Conservation (phyloP, 116 monocot genomes). For the Cymodocea nodosa region DNA sequence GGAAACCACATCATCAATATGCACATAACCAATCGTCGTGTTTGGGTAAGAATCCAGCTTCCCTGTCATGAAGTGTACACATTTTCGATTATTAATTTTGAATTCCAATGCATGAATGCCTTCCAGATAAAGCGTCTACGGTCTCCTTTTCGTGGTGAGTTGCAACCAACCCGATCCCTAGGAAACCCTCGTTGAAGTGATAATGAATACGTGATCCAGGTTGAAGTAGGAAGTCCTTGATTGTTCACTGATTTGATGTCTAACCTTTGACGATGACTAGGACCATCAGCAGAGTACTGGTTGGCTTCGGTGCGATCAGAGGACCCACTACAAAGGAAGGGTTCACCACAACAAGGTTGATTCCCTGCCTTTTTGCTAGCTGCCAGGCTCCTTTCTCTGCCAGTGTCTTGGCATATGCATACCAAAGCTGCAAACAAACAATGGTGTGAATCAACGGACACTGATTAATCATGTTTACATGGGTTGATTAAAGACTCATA, state of each 20-base stretch:
- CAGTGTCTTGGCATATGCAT: conserved; percentile 72
- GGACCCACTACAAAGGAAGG: conserved; percentile 80
- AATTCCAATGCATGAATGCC: no score
- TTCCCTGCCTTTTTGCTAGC: conserved; percentile 23
- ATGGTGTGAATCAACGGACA: no score
- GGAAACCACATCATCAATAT: conserved; percentile 65
- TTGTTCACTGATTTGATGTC: no score
- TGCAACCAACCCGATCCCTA: no score
- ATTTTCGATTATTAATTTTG: no score
- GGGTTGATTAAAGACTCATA: background rate
- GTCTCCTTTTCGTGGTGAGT: no score
- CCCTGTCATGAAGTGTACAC: conserved; percentile 21
- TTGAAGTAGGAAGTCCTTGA: no score
- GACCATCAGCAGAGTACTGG: conserved; percentile 45
- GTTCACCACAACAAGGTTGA: conserved; percentile 68
- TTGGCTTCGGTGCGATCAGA: conserved; percentile 43
- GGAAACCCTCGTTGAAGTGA: no score
- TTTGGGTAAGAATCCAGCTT: conserved; percentile 38
- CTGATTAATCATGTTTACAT: no score
- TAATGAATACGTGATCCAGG: no score
- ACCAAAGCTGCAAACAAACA: conserved; percentile 39
- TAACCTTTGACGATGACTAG: conserved; percentile 49
- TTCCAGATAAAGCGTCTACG: no score
- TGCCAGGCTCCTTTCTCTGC: conserved; percentile 76
- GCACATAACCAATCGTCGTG: conserved; percentile 60